phyloP scores from a whole-genome alignment of 345 rosid genomes.

The Moringa oleifera region DNA sequence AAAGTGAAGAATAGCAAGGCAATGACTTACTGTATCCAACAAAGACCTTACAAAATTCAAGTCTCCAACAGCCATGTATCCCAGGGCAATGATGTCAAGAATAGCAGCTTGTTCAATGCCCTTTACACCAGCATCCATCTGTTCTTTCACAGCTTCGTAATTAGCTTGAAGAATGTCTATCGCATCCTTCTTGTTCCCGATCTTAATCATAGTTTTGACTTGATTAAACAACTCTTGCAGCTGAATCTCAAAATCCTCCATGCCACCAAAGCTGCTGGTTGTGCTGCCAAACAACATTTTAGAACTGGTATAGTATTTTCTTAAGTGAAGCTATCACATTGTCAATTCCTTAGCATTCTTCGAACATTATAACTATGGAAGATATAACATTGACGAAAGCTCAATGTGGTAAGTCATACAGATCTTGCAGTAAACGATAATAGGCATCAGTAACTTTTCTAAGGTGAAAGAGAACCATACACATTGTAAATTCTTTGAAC shows the following conservation, averaged over 20 bases:
- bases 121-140: constrained; percentile 46
- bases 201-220: constrained; percentile 53
- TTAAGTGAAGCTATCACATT: constrained; percentile 12
- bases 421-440: not conserved
- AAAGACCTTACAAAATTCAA: constrained; percentile 39
- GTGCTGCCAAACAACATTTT: constrained; percentile 20
- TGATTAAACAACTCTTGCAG: constrained; percentile 67
- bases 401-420: not conserved
- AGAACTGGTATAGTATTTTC: constrained; percentile 31
- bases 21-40: constrained; percentile 54
- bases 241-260: constrained; percentile 51
- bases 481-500: constrained; percentile 1
- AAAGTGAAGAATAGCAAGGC: too few species aligned
- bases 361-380: constrained; percentile 1
- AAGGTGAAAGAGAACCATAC: not conserved
- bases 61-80: constrained; percentile 69
- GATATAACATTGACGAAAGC: not conserved
- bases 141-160: constrained; percentile 63
- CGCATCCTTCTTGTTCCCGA: constrained; percentile 59
- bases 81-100: constrained; percentile 74
- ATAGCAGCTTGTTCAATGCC: constrained; percentile 74
- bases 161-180: constrained; percentile 74
- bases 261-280: constrained; percentile 29
- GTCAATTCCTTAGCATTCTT: constrained; percentile 12
- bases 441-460: not conserved